Percentiles rank a stretch among this genome's conserved stretches.
phyloP scores from a whole-genome alignment of 129 eudicot genomes.

The Helianthus annuus region HanXRQr2.0-SUNRISE NC_035444.2:159705597-159706096 shows the following conservation, averaged over 20 bases:
- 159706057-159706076: slow-evolving; percentile 78
- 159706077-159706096: slow-evolving; percentile 44
- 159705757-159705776: slow-evolving; percentile 79
- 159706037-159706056: slow-evolving; percentile 52
- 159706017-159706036: slow-evolving; percentile 28
- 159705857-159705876: not conserved
- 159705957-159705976: not conserved
- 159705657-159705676: slow-evolving; percentile 28
- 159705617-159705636: not conserved
- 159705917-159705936: slow-evolving; percentile 41
- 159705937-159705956: slow-evolving; percentile 8
- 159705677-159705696: slow-evolving; percentile 62
- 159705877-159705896: slow-evolving; percentile 9
- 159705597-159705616: slow-evolving; percentile 9
- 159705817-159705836: slow-evolving; percentile 60
- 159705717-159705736: slow-evolving; percentile 53
- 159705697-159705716: slow-evolving; percentile 50
- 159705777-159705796: slow-evolving; percentile 52
- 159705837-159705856: not conserved
- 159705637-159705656: too few relatives aligned
- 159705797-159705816: slow-evolving; percentile 71
- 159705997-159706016: slow-evolving; percentile 51
- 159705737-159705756: slow-evolving; percentile 57
- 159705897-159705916: slow-evolving; percentile 31
- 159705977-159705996: slow-evolving; percentile 50